Evolutionary conservation across 352 stramenopile genomes (phyloP).

Genomic region (Aphanomyces cochlioides): DNA sequence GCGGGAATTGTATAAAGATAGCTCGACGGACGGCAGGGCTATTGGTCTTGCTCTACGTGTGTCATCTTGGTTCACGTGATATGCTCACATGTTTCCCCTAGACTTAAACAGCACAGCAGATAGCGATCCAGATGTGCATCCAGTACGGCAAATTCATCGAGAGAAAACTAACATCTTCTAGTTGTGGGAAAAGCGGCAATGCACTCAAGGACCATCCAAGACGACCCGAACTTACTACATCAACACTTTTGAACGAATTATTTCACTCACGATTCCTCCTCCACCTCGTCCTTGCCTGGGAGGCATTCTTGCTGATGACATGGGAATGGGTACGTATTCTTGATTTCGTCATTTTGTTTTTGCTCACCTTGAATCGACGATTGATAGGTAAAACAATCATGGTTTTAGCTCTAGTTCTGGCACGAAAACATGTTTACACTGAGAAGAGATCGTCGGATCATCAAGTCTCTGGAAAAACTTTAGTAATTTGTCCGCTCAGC

Average conservation of each 20-base stretch:
- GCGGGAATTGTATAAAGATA: slow-evolving; percentile 43
- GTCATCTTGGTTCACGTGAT: slow-evolving; percentile 9
- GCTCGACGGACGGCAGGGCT: slow-evolving; percentile 22
- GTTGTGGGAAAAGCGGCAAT: slow-evolving; percentile 70
- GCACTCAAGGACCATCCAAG: slow-evolving; percentile 32
- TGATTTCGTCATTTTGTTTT: slow-evolving; percentile 2
- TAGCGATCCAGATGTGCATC: slow-evolving; percentile 42
- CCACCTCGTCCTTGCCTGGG: slow-evolving; percentile 59
- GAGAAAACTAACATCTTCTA: slow-evolving; percentile 30
- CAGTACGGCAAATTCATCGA: slow-evolving; percentile 39
- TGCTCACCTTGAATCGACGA: not conserved
- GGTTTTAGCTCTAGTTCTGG: slow-evolving; percentile 58
- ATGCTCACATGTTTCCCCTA: slow-evolving; percentile 27
- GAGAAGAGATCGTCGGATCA: not conserved
- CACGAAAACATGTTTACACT: slow-evolving; percentile 49
- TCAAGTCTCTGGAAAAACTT: slow-evolving; percentile 44
- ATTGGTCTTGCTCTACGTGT: slow-evolving; percentile 25
- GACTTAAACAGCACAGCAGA: slow-evolving; percentile 16
- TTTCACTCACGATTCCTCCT: slow-evolving; percentile 52
- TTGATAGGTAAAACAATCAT: slow-evolving; percentile 73
- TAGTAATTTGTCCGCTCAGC: slow-evolving; percentile 84
- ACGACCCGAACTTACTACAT: slow-evolving; percentile 59
- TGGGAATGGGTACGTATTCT: slow-evolving; percentile 75
- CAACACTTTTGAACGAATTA: slow-evolving; percentile 77
- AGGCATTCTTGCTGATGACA: slow-evolving; percentile 88